Conservation (phyloP, 768 basidiomycete genomes). For the Tulasnella sp. region DNA sequence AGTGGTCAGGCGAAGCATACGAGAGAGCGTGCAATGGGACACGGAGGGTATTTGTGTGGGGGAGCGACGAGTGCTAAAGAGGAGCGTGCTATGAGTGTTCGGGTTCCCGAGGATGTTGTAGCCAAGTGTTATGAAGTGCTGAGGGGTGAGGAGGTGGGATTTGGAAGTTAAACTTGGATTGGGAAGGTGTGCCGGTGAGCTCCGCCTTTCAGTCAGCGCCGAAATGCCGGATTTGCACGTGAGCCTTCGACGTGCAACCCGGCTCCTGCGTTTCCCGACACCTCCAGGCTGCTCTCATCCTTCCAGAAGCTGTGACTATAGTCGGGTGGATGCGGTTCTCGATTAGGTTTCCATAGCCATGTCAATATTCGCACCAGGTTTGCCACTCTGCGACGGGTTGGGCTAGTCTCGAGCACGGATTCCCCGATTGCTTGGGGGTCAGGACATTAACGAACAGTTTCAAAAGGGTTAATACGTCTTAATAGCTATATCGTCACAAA, state of each 20-base stretch:
- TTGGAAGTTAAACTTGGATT: neutral
- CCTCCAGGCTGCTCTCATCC: neutral
- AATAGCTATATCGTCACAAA: neutral
- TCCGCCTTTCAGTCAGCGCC: constrained; percentile 5
- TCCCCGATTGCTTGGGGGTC: neutral
- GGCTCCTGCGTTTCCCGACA: constrained; percentile 6
- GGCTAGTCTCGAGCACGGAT: neutral
- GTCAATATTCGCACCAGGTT: neutral
- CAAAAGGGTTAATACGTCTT: neutral
- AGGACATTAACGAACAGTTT: neutral
- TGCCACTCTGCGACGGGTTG: neutral
- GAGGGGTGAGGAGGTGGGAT: neutral
- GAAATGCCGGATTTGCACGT: constrained; percentile 6
- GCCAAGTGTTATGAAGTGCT: neutral
- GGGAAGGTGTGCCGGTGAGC: constrained; percentile 1
- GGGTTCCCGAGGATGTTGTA: neutral
- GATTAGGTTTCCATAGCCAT: neutral
- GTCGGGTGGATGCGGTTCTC: neutral
- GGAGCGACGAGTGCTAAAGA: neutral
- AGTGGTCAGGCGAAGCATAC: constrained; percentile 21
- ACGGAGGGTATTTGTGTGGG: neutral
- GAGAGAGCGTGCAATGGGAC: neutral
- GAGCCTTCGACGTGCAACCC: neutral
- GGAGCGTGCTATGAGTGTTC: neutral
- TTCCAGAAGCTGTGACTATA: neutral